These are phyloP conservation scores for Starmerella riodocensis DNA, from an alignment of 805 yeast species.

Conservation along the genomic window DNA sequence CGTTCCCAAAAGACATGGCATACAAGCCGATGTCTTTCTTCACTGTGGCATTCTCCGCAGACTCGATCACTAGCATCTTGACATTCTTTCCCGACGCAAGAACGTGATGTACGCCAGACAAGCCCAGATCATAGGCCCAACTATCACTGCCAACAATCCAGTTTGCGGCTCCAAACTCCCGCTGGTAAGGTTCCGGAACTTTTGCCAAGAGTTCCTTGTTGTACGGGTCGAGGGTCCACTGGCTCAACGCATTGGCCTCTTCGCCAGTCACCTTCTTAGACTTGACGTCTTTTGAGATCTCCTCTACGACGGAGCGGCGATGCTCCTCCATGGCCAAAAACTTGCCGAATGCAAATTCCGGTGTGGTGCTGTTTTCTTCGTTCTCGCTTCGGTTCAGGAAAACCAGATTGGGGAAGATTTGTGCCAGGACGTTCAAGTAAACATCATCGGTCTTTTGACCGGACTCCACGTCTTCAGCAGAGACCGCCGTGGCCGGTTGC, in stretches of 20 bases:
- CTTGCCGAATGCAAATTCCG: slow-evolving; percentile 80
- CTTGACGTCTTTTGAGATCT: slow-evolving; percentile 34
- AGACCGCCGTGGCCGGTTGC: slow-evolving; percentile 29
- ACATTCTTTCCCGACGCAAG: slow-evolving; percentile 61
- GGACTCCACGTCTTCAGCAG: slow-evolving; percentile 2
- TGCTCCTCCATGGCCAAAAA: slow-evolving; percentile 47
- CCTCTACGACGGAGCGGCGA: slow-evolving; percentile 33
- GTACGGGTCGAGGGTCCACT: slow-evolving; percentile 47
- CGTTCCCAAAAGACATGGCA: slow-evolving; percentile 83
- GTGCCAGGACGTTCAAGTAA: slow-evolving; percentile 60
- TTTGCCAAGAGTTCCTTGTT: slow-evolving; percentile 11
- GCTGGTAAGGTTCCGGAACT: slow-evolving; percentile 23
- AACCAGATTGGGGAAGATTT: slow-evolving; percentile 46
- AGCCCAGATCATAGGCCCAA: slow-evolving; percentile 88
- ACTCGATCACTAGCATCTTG: slow-evolving; percentile 76
- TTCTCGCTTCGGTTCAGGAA: slow-evolving; percentile 47
- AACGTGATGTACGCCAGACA: slow-evolving; percentile 80
- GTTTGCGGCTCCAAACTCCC: slow-evolving; percentile 27
- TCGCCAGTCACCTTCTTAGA: slow-evolving; percentile 33
- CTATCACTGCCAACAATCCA: slow-evolving; percentile 93
- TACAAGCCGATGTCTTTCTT: slow-evolving; percentile 88
- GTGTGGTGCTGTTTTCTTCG: slow-evolving; percentile 34
- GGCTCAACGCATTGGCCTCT: slow-evolving; percentile 45
- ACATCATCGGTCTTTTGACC: slow-evolving; percentile 49
- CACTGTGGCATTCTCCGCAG: slow-evolving; percentile 46